phyloP scores from a whole-genome alignment of 2,329 filamentous ascomycete genomes.

The Xylaria digitata region DNA sequence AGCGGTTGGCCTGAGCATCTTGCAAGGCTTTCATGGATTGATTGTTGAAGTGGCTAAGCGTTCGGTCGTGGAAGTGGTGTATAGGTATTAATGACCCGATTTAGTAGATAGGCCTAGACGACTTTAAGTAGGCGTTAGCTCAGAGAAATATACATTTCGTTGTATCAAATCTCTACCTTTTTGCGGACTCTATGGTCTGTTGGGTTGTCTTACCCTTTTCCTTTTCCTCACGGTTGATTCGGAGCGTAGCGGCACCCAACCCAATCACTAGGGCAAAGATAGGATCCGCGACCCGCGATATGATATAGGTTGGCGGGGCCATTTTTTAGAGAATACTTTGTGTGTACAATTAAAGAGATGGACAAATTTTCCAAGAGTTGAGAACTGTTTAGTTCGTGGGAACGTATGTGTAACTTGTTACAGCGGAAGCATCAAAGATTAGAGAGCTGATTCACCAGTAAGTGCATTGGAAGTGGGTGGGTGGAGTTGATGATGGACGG shows the following conservation, averaged over 20 bases:
- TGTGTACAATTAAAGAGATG: neutral
- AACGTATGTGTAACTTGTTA: neutral
- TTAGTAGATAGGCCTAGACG: constrained; percentile 28
- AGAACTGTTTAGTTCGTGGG: neutral
- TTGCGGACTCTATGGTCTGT: constrained; percentile 61
- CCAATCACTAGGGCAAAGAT: constrained; percentile 69
- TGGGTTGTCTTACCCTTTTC: constrained; percentile 65
- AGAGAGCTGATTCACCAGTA: too few species aligned
- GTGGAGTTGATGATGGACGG: constrained; percentile 1
- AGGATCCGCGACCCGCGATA: constrained; percentile 68
- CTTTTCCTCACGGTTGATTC: constrained; percentile 71
- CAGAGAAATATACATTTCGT: neutral
- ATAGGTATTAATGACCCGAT: constrained; percentile 11
- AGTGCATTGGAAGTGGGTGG: neutral
- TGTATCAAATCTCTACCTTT: constrained; percentile 52
- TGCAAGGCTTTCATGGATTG: constrained; percentile 5
- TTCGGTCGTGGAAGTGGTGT: neutral
- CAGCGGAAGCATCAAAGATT: neutral
- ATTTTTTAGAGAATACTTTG: constrained; percentile 49
- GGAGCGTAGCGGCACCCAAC: constrained; percentile 64
- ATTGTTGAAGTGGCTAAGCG: constrained; percentile 3
- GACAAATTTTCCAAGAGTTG: neutral
- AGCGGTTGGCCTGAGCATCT: neutral
- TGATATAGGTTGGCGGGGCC: constrained; percentile 68
- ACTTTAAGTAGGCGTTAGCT: constrained; percentile 23